Evolutionary conservation across 202 grass and related monocot genomes (phyloP).

Genomic region (Hordeum pubiflorum): DNA sequence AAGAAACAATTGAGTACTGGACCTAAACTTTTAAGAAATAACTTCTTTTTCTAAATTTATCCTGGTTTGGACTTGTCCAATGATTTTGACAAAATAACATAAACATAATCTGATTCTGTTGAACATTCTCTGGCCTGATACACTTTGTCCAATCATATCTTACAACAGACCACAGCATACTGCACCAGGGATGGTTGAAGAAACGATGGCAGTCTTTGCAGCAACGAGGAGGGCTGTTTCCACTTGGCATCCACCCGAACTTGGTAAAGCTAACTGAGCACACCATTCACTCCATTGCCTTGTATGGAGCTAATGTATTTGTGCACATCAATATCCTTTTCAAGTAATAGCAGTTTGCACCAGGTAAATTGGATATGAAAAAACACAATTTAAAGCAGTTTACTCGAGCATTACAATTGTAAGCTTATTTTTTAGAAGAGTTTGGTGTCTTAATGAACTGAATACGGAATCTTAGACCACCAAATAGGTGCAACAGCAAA

Average conservation of each 20-base stretch:
- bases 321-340: background rate
- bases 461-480: background rate
- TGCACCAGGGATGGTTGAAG: conserved; percentile 9
- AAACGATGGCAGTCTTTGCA: background rate
- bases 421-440: background rate
- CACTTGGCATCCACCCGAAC: background rate
- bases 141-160: background rate
- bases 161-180: background rate
- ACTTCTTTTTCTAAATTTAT: conserved; percentile 49
- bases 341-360: background rate
- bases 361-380: background rate
- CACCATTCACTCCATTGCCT: background rate
- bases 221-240: conserved; percentile 13
- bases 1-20: conserved; percentile 98
- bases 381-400: background rate
- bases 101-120: conserved; percentile 24
- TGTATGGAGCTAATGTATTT: background rate
- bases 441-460: background rate
- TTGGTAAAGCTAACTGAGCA: background rate
- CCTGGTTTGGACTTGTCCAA: conserved; percentile 40
- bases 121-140: conserved; percentile 23
- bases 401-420: background rate
- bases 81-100: conserved; percentile 46
- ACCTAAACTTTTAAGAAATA: conserved; percentile 58
- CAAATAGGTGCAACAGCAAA: background rate